Evolutionary conservation across 257 asterid species (phyloP).

Genomic region (Solanum bukasovii): DNA sequence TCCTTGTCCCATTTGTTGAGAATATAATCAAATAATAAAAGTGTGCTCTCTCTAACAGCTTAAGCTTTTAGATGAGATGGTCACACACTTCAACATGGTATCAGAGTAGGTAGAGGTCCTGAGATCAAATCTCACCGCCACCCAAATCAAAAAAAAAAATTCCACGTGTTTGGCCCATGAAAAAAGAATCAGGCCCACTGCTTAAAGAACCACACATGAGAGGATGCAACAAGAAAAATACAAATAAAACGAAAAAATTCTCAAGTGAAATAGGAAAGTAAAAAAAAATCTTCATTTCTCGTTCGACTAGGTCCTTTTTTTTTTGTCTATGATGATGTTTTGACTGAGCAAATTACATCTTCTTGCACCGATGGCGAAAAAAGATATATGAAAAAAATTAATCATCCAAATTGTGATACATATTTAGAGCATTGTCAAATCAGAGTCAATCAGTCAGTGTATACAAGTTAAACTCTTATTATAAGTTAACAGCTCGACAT

Average conservation of each 20-base stretch:
- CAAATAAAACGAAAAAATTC: not conserved
- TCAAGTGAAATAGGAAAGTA: not conserved
- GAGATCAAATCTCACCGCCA: not conserved
- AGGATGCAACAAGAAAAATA: not conserved
- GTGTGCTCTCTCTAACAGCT: no score
- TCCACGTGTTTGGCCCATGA: no score
- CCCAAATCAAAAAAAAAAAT: no score
- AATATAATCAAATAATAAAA: no score
- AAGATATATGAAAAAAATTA: not conserved
- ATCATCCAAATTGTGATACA: not conserved
- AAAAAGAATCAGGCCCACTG: no score
- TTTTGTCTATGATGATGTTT: not conserved
- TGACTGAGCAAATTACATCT: not conserved
- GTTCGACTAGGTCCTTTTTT: not conserved
- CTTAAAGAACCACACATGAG: not conserved
- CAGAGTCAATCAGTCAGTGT: no score
- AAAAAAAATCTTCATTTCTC: not conserved
- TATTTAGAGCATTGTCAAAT: not conserved
- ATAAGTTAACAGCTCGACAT: slow-evolving; percentile 37
- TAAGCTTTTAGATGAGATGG: no score
- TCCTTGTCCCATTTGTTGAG: not conserved
- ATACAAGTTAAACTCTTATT: not conserved
- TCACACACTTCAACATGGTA: no score
- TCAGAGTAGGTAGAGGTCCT: no score
- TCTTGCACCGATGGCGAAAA: not conserved